phyloP scores from a whole-genome alignment of 192 early-diverging fungal genomes.

The Bifiguratus adelaidae region DNA sequence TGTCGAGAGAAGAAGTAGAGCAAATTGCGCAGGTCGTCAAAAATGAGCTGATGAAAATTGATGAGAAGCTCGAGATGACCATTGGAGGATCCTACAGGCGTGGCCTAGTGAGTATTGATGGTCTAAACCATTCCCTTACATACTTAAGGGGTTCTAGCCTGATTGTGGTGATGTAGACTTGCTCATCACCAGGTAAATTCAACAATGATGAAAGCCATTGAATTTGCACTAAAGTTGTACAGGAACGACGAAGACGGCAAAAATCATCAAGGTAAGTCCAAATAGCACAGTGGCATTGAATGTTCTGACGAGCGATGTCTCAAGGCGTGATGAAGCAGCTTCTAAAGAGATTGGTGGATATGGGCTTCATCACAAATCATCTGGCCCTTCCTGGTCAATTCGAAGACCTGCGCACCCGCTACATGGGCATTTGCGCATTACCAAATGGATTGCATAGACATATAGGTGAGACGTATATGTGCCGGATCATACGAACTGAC shows the following conservation, averaged over 20 bases:
- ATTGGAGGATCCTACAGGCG: slow-evolving; percentile 26
- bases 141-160: too few species aligned
- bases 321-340: slow-evolving; percentile 7
- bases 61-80: slow-evolving; percentile 13
- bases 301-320: background rate
- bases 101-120: background rate
- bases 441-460: slow-evolving; percentile 9
- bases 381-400: background rate
- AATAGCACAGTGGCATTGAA: slow-evolving; percentile 13
- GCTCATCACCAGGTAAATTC: slow-evolving; percentile 12
- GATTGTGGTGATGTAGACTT: slow-evolving; percentile 28
- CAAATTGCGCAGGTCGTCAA: slow-evolving; percentile 14
- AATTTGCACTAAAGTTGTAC: slow-evolving; percentile 14
- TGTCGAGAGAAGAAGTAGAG: slow-evolving; percentile 24
- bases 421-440: slow-evolving; percentile 21
- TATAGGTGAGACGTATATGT: slow-evolving; percentile 20
- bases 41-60: slow-evolving; percentile 1
- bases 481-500: slow-evolving; percentile 7
- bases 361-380: background rate
- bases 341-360: background rate
- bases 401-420: slow-evolving; percentile 4
- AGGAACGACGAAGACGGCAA: slow-evolving; percentile 7
- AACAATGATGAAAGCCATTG: slow-evolving; percentile 14
- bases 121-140: too few species aligned
- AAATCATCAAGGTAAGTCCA: slow-evolving; percentile 13